A percentile compares a stretch with the other conserved stretches of the same genome.
Conservation (phyloP, 2,329 filamentous ascomycete genomes). For the Alternaria gansuensis region DNA sequence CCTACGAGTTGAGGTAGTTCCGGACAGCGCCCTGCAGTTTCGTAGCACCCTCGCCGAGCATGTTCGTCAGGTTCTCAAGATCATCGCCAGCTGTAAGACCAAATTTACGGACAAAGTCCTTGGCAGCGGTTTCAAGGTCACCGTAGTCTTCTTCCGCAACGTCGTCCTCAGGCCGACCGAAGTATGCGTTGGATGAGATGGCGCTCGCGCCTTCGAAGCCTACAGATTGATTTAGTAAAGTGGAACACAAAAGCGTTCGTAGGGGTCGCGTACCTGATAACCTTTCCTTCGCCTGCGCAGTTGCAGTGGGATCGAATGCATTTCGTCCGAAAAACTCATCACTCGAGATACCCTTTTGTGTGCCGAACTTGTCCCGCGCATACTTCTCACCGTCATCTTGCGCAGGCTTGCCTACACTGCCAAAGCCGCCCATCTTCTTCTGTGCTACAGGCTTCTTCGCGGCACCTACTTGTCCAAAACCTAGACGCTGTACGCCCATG, state of each 20-base stretch:
- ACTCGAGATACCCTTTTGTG: constrained; percentile 94
- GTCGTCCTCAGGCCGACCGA: constrained; percentile 90
- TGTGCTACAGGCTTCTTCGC: constrained; percentile 63
- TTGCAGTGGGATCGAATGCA: constrained; percentile 78
- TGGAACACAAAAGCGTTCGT: neutral
- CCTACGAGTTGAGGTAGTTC: constrained; percentile 54
- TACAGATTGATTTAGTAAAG: constrained; percentile 21
- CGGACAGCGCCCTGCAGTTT: constrained; percentile 72
- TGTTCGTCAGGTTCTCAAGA: constrained; percentile 84
- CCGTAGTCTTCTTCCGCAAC: constrained; percentile 77
- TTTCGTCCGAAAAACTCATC: constrained; percentile 98
- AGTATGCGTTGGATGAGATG: constrained; percentile 98
- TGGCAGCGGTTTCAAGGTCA: constrained; percentile 90
- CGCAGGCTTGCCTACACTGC: constrained; percentile 78
- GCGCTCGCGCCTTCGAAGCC: constrained; percentile 91
- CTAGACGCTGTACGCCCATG: constrained; percentile 85
- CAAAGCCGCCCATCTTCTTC: constrained; percentile 88
- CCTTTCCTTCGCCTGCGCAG: constrained; percentile 85
- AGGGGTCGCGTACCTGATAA: constrained; percentile 64
- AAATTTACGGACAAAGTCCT: constrained; percentile 94
- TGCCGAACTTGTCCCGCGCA: constrained; percentile 86
- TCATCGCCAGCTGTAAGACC: constrained; percentile 96
- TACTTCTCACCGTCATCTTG: constrained; percentile 79
- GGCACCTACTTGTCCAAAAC: constrained; percentile 84
- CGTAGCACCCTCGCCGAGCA: constrained; percentile 84